These are phyloP conservation scores for Astragalus membranaceus DNA, from an alignment of 306 rosid genomes.

Conservation along the genomic window DNA sequence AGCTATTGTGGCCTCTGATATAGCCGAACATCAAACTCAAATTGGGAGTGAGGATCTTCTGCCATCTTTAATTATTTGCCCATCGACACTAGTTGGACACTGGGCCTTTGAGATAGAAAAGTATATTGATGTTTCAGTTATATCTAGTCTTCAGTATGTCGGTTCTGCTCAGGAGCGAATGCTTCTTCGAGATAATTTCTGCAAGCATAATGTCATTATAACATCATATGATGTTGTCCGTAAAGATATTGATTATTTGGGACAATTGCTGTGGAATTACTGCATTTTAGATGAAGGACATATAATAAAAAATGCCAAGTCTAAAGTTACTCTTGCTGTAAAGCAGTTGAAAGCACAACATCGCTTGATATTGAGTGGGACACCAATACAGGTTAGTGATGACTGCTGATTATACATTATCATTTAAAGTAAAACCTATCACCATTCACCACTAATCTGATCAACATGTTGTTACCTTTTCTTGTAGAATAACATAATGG, in stretches of 20 bases:
- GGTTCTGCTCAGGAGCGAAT: conserved; percentile 81
- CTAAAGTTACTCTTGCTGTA: conserved; percentile 83
- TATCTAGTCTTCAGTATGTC: conserved; percentile 85
- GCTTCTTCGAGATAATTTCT: conserved; percentile 60
- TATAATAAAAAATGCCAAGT: conserved; percentile 87
- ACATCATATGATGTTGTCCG: conserved; percentile 94
- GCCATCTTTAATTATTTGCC: conserved; percentile 86
- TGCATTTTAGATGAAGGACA: conserved; percentile 98
- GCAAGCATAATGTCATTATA: conserved; percentile 75
- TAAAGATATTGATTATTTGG: conserved; percentile 78
- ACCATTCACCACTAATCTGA: conserved; percentile 14
- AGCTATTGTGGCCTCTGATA: conserved; percentile 87
- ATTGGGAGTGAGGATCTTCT: conserved; percentile 40
- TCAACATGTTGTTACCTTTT: conserved; percentile 13
- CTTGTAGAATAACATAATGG: conserved; percentile 95
- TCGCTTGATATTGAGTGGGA: conserved; percentile 95
- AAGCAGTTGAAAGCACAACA: conserved; percentile 93
- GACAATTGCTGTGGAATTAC: conserved; percentile 68
- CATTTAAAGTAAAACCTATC: background rate
- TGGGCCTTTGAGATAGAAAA: conserved; percentile 99
- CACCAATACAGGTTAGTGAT: conserved; percentile 90
- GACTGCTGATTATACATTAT: conserved; percentile 6
- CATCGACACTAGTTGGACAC: conserved; percentile 96
- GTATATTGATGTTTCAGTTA: conserved; percentile 65
- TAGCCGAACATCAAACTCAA: conserved; percentile 52